Percentiles rank a stretch among this genome's conserved stretches.
phyloP scores from a whole-genome alignment of 179 eudicot genomes.

The Spergularia azorica region DNA sequence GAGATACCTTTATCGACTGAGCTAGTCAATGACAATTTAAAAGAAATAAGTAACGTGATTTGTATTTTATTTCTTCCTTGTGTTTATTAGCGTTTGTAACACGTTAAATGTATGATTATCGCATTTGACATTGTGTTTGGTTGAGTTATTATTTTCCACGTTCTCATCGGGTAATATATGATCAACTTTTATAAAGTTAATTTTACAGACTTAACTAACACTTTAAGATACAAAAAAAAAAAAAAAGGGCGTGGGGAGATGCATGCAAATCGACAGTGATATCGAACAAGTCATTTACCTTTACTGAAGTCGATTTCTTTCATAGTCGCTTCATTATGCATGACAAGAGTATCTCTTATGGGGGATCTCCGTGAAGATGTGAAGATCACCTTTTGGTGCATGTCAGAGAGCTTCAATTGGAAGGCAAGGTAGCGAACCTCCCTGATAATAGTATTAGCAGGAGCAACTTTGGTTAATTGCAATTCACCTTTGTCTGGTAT shows the following conservation, averaged over 20 bases:
- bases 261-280: no score
- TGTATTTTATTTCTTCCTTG: no score
- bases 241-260: neutral
- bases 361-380: constrained; percentile 15
- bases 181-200: no score
- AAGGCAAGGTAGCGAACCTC: constrained; percentile 9
- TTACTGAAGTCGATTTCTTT: constrained; percentile 19
- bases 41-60: no score
- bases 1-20: no score
- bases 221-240: neutral
- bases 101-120: no score
- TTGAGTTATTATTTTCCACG: neutral
- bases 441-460: neutral
- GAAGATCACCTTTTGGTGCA: constrained; percentile 15
- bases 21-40: no score
- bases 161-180: no score
- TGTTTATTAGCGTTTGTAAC: no score
- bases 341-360: neutral
- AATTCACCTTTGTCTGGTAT: constrained; percentile 18
- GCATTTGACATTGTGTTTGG: neutral
- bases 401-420: constrained; percentile 13
- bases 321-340: neutral
- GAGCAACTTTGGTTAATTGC: constrained; percentile 11
- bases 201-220: no score
- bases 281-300: neutral